Evolutionary conservation across 768 basidiomycete species (phyloP).

Genomic region (Kwoniella mangroviensis): DNA sequence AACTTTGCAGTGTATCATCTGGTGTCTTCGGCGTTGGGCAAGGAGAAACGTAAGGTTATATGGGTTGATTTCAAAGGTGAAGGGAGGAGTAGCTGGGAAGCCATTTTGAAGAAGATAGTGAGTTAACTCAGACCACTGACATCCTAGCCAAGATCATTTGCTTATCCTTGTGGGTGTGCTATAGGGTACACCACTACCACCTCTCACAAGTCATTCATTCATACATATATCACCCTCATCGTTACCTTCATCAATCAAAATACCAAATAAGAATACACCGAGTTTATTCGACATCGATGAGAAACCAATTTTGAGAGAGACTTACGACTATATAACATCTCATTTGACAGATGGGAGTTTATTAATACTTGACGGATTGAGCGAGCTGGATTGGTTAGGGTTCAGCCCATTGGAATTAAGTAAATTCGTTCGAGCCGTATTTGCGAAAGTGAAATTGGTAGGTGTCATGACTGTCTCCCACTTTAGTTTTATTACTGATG

Average conservation of each 20-base stretch:
- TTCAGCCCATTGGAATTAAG: constrained; percentile 29
- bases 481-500: not conserved
- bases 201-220: constrained; percentile 14
- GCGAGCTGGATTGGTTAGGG: constrained; percentile 45
- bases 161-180: too few species aligned
- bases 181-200: constrained; percentile 39
- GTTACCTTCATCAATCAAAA: constrained; percentile 10
- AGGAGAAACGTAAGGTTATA: constrained; percentile 28
- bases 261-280: constrained; percentile 11
- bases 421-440: constrained; percentile 43
- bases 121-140: constrained; percentile 7
- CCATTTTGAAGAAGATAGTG: constrained; percentile 51
- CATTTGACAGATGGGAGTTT: constrained; percentile 17
- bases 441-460: constrained; percentile 22
- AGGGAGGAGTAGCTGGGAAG: constrained; percentile 47
- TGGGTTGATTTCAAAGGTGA: constrained; percentile 49
- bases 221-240: constrained; percentile 41
- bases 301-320: constrained; percentile 28
- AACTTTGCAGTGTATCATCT: constrained; percentile 50
- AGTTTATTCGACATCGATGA: constrained; percentile 33
- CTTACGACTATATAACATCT: constrained; percentile 32
- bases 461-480: not conserved
- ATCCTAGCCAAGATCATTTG: not conserved
- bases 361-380: constrained; percentile 50
- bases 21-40: constrained; percentile 33